Evolutionary conservation across 306 rosid species (phyloP), one percentile per base, ranked within the genome.

Genomic region (Glycine soja): DNA sequence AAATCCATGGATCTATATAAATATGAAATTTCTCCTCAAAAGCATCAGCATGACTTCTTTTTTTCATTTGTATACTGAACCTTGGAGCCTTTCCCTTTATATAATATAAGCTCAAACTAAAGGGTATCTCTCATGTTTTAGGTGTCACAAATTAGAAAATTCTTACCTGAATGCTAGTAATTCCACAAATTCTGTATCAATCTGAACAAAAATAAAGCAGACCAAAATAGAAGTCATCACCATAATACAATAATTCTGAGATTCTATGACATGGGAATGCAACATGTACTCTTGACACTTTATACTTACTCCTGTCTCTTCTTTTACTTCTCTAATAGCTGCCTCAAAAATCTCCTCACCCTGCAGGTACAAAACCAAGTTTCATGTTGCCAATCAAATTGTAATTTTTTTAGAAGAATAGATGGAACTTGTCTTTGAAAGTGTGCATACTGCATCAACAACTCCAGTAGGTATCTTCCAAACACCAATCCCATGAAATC

Each of bases 381-480:
- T 61, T 59, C 19, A 58, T 6, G 61, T 68, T 74, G 59, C 78
- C 57, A 56, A 78, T 51, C 32, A 13, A 77, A 38, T 67, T 82
- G 75, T 45, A 19, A 11, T 18, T 24, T 43, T 8, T n/a, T 71
- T 82, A 32, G 8, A 59, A 80, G 57, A 59, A 16, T 3, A 19
- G 2, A 30, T 24, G 12, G 66, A 4, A 45, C 16, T 79, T 34
- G 42, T 40, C 34, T 53, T 45, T 57, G 78, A 56, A 74, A 81
- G 57, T 51, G 40, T 10, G 47, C 80, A 76, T 84, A 88, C 90
- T 16, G 73, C 84, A 73, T 88, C 90, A 70, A 88, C 91, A 11
- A 63, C 75, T 78, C 91, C 91, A 10, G 91, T 88, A 48, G 91
- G 90, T 19, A 82, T 61, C 85, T 88, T 88, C 91, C 91, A 88